These are phyloP conservation scores for Kodamaea alishanica DNA, from an alignment of 1,139 yeast genomes.

Conservation along the genomic window DNA sequence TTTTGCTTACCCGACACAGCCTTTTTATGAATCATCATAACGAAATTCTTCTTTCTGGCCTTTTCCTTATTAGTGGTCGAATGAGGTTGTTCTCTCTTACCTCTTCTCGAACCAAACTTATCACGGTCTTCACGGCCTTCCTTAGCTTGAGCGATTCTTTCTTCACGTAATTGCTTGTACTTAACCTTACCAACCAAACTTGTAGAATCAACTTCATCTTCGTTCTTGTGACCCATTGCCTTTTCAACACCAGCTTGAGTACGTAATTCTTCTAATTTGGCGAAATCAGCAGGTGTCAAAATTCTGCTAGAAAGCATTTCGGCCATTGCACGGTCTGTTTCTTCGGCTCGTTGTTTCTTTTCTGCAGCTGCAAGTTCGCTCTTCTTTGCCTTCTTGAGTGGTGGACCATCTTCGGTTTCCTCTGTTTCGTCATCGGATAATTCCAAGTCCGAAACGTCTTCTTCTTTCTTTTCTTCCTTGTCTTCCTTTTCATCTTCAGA, in stretches of 20 bases:
- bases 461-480: slow-evolving; percentile 47
- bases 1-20: slow-evolving; percentile 93
- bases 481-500: slow-evolving; percentile 43
- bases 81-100: slow-evolving; percentile 72
- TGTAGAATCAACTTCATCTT: slow-evolving; percentile 80
- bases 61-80: slow-evolving; percentile 95
- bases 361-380: slow-evolving; percentile 9
- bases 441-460: slow-evolving; percentile 48
- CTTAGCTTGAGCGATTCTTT: slow-evolving; percentile 76
- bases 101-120: slow-evolving; percentile 82
- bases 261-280: slow-evolving; percentile 83
- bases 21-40: slow-evolving; percentile 95
- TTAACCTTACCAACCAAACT: slow-evolving; percentile 78
- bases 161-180: slow-evolving; percentile 85
- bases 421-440: slow-evolving; percentile 20
- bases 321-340: slow-evolving; percentile 47
- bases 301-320: slow-evolving; percentile 71
- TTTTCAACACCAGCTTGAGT: slow-evolving; percentile 82
- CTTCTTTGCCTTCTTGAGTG: slow-evolving; percentile 24
- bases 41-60: slow-evolving; percentile 97
- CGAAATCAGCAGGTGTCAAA: slow-evolving; percentile 95
- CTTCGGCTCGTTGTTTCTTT: slow-evolving; percentile 6
- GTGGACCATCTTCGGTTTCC: slow-evolving; percentile 21
- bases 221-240: slow-evolving; percentile 63
- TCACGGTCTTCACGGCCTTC: slow-evolving; percentile 95